A percentile compares a stretch with the other conserved stretches of the same genome.
Conservation (phyloP, 345 rosid genomes). For the Gossypium longicalyx region DNA sequence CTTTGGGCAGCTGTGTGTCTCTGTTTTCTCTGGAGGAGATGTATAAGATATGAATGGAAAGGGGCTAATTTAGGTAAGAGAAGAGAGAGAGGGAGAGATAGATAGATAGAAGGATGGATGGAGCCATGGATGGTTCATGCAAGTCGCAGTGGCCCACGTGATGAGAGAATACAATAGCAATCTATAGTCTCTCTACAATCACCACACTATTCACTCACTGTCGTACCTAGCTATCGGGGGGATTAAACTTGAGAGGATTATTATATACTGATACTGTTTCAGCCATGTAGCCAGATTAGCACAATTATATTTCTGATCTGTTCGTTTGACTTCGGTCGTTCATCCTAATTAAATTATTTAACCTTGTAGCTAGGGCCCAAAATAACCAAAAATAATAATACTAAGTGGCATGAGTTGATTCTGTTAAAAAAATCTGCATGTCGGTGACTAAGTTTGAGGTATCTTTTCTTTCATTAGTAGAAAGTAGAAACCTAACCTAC, state of each 20-base stretch:
- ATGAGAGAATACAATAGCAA: constrained; percentile 14
- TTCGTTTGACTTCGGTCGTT: constrained; percentile 9
- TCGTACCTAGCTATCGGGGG: neutral
- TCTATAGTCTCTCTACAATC: neutral
- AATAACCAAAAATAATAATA: neutral
- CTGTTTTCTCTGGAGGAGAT: neutral
- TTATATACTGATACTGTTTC: neutral
- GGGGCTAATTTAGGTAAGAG: constrained; percentile 18
- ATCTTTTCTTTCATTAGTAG: neutral
- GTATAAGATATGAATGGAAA: neutral
- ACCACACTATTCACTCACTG: neutral
- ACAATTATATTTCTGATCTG: neutral
- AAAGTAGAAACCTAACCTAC: too few species aligned
- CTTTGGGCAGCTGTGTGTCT: constrained; percentile 1
- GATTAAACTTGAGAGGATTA: neutral
- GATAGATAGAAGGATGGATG: neutral
- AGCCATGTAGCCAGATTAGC: neutral
- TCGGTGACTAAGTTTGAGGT: constrained; percentile 2
- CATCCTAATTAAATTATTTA: neutral
- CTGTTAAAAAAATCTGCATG: neutral
- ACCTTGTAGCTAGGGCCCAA: neutral
- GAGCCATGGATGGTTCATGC: constrained; percentile 16
- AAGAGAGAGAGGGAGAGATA: constrained; percentile 10
- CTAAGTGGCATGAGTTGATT: neutral
- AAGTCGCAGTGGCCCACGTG: constrained; percentile 32